Evolutionary conservation across 1,139 yeast species (phyloP).

Genomic region (Geotrichum restrictum): DNA sequence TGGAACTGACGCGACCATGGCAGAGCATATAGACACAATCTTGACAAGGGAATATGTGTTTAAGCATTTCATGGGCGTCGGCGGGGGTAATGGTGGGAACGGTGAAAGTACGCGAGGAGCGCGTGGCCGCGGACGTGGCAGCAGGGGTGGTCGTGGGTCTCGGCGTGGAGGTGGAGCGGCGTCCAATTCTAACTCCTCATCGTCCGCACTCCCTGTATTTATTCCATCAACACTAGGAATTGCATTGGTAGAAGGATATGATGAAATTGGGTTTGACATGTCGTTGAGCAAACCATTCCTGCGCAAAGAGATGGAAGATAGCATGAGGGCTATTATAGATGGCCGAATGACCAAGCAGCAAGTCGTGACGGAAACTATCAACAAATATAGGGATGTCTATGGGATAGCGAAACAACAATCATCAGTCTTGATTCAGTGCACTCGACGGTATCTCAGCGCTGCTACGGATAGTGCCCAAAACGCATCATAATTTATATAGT

Average conservation of each 20-base stretch:
- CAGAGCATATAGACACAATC: slow-evolving; percentile 90
- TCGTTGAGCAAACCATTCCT: slow-evolving; percentile 87
- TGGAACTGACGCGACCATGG: slow-evolving; percentile 98
- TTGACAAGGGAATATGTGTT: slow-evolving; percentile 61
- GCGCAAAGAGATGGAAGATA: slow-evolving; percentile 68
- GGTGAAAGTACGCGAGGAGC: slow-evolving; percentile 11
- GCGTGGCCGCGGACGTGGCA: slow-evolving; percentile 13
- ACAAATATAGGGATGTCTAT: slow-evolving; percentile 53
- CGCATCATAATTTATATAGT: background rate
- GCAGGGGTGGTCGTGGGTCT: slow-evolving; percentile 23
- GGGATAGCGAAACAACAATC: slow-evolving; percentile 34
- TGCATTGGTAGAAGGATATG: slow-evolving; percentile 86
- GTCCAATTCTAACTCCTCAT: too few relatives aligned
- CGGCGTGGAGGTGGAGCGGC: slow-evolving; percentile 41
- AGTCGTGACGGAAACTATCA: slow-evolving; percentile 56
- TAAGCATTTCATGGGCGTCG: slow-evolving; percentile 35
- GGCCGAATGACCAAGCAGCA: slow-evolving; percentile 54
- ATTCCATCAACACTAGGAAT: slow-evolving; percentile 82
- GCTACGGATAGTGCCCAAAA: background rate
- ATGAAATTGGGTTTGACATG: slow-evolving; percentile 62
- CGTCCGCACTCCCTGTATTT: slow-evolving; percentile 38
- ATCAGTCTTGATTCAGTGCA: slow-evolving; percentile 19
- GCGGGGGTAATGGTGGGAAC: slow-evolving; percentile 16
- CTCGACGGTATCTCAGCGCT: slow-evolving; percentile 13
- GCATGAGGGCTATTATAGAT: slow-evolving; percentile 61